phyloP scores from a whole-genome alignment of 495 filamentous ascomycete species.

The Cladorrhinum samala region DNA sequence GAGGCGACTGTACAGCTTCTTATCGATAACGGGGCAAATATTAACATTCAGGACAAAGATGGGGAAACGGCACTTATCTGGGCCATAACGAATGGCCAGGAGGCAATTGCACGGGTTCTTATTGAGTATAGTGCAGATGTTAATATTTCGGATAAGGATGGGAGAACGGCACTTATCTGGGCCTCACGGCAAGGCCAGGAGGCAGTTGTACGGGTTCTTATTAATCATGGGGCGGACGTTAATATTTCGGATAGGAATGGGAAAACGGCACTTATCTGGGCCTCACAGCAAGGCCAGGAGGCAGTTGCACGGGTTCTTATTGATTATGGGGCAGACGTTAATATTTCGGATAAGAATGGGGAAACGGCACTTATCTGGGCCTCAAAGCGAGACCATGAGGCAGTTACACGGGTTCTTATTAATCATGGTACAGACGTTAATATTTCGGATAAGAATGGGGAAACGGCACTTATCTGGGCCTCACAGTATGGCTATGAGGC shows the following conservation, averaged over 20 bases:
- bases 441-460: too few relatives aligned
- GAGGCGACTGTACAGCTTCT: constrained; percentile 1
- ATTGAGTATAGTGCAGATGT: constrained; percentile 7
- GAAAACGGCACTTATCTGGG: background rate
- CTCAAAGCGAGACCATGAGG: too few relatives aligned
- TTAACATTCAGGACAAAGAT: background rate
- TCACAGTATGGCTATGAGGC: too few relatives aligned
- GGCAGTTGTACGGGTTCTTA: constrained; percentile 2
- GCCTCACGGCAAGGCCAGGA: background rate
- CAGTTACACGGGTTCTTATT: too few relatives aligned
- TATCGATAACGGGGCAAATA: constrained; percentile 6
- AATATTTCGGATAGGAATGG: background rate
- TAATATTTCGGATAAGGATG: background rate
- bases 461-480: too few relatives aligned
- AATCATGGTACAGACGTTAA: too few relatives aligned
- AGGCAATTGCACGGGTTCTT: constrained; percentile 3
- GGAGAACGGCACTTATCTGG: background rate
- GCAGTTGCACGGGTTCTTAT: background rate
- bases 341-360: too few relatives aligned
- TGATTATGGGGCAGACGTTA: too few relatives aligned
- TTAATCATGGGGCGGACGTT: constrained; percentile 6
- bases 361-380: too few relatives aligned
- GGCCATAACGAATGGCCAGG: background rate
- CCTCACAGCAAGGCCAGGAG: background rate
- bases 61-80: background rate